phyloP scores from a whole-genome alignment of 176 grass and related monocot genomes.

The Hyparrhenia diplandra region DNA sequence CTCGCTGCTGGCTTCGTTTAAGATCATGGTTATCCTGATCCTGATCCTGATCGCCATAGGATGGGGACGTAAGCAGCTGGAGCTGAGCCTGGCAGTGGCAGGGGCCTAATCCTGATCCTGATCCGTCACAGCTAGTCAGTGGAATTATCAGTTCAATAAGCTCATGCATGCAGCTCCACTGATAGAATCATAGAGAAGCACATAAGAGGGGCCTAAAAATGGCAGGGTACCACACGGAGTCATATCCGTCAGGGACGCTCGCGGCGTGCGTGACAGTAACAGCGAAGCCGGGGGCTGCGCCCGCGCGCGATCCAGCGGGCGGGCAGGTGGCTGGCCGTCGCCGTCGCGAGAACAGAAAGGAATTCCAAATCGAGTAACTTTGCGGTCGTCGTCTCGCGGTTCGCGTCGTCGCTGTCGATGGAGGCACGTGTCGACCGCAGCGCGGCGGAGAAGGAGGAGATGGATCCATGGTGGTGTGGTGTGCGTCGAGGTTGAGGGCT shows the following conservation, averaged over 20 bases:
- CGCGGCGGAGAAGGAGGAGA: too few relatives aligned
- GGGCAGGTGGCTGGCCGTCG: too few relatives aligned
- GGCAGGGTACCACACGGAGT: background rate
- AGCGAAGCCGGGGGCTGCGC: background rate
- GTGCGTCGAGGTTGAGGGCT: too few relatives aligned
- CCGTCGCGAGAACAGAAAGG: conserved; percentile 17
- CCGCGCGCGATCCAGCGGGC: background rate
- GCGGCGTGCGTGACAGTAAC: background rate
- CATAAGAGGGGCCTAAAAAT: background rate
- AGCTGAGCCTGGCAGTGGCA: too few relatives aligned
- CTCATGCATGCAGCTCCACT: too few relatives aligned
- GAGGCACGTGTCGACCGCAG: conserved; percentile 41
- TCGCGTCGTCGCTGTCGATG: conserved; percentile 34
- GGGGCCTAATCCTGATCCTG: too few relatives aligned
- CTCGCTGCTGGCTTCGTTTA: conserved; percentile 27
- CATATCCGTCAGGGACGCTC: background rate
- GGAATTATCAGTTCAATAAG: too few relatives aligned
- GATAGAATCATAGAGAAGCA: too few relatives aligned
- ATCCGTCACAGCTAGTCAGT: too few relatives aligned
- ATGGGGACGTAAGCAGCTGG: background rate
- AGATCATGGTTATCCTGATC: conserved; percentile 17
- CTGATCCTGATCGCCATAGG: background rate
- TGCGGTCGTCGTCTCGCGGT: conserved; percentile 14
- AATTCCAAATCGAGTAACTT: conserved; percentile 32
- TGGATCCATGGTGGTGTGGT: too few relatives aligned